Evolutionary conservation across 495 filamentous ascomycete species (phyloP).

Genomic region (Neurospora sp.): DNA sequence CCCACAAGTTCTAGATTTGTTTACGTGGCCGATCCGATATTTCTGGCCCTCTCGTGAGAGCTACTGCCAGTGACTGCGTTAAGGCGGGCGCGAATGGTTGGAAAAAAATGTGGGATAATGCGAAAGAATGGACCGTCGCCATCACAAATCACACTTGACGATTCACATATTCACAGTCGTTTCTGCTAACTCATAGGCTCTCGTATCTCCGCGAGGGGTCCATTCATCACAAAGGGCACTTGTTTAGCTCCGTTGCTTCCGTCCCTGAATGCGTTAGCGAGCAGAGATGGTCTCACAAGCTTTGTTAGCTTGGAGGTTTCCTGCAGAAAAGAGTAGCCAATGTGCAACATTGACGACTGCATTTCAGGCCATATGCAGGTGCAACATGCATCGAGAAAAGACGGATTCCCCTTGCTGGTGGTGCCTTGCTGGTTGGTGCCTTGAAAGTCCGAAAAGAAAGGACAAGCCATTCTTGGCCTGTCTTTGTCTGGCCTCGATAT

Average conservation of each 20-base stretch:
- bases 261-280: not conserved
- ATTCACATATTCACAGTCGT: not conserved
- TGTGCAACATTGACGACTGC: not conserved
- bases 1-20: not conserved
- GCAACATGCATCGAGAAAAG: not conserved
- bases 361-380: not conserved
- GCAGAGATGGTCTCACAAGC: not conserved
- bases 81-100: not conserved
- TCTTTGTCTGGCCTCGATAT: not conserved
- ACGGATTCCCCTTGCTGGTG: not conserved
- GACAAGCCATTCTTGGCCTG: not conserved
- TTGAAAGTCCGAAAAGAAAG: not conserved
- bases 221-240: not conserved
- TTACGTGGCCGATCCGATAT: not conserved
- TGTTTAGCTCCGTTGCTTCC: not conserved
- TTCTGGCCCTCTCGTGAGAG: not conserved
- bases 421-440: not conserved
- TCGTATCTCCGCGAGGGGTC: not conserved
- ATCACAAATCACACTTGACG: not conserved
- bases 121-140: not conserved
- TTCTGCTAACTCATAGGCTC: not conserved
- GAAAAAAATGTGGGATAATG: not conserved
- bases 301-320: not conserved
- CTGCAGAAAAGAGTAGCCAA: not conserved
- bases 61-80: not conserved